A percentile compares a stretch with the other conserved stretches of the same genome.
phyloP scores from a whole-genome alignment of 2,329 filamentous ascomycete genomes.

The Aspergillus fischeri region DNA sequence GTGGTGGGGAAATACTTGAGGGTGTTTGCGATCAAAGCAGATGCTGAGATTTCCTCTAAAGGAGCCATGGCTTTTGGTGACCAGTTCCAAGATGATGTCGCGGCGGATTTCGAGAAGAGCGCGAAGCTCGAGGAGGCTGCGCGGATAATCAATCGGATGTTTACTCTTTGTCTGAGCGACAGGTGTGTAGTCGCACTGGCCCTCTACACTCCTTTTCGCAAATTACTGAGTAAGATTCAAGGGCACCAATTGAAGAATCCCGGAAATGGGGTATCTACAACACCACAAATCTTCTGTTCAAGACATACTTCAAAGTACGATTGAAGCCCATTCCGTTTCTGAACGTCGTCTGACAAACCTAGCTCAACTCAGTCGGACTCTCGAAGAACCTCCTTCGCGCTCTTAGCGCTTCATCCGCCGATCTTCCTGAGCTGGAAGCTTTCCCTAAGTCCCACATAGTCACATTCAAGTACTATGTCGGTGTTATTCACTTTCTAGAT shows the following conservation, averaged over 20 bases:
- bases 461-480: constrained; percentile 94
- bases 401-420: constrained; percentile 68
- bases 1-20: constrained; percentile 80
- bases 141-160: constrained; percentile 84
- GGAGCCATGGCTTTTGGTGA: constrained; percentile 45
- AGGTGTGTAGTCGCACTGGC: constrained; percentile 54
- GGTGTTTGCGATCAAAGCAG: constrained; percentile 84
- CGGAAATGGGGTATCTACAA: constrained; percentile 98
- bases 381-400: constrained; percentile 87
- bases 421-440: constrained; percentile 72
- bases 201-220: neutral
- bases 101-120: constrained; percentile 70
- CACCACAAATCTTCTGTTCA: constrained; percentile 91
- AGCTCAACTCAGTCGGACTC: constrained; percentile 79
- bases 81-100: constrained; percentile 74
- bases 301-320: constrained; percentile 83
- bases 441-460: constrained; percentile 91
- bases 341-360: constrained; percentile 9
- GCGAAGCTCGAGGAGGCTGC: constrained; percentile 88
- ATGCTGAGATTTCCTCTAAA: constrained; percentile 60
- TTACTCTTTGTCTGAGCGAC: constrained; percentile 83
- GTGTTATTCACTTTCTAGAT: constrained; percentile 88
- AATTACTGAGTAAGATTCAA: constrained; percentile 33
- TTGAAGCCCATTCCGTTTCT: neutral
- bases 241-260: constrained; percentile 78